Evolutionary conservation across 441 rosid species (phyloP).

Genomic region (Geranium incanum): DNA sequence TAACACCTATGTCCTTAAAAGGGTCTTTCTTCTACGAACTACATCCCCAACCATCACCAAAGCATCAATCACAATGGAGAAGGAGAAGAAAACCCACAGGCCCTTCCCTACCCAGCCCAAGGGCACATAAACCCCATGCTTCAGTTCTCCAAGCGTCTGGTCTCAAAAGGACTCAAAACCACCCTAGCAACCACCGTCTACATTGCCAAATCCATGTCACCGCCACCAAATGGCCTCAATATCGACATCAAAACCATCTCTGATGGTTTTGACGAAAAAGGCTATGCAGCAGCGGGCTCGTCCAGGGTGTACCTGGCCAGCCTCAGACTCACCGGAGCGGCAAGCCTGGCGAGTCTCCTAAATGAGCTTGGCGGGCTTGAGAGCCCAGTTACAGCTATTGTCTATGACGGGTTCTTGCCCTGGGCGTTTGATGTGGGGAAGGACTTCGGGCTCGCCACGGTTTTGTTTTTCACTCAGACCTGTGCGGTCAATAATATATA

Average conservation of each 20-base stretch:
- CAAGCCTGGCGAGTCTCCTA: not conserved
- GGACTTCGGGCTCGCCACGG: not conserved
- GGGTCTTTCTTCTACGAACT: not conserved
- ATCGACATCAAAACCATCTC: not conserved
- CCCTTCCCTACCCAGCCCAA: constrained; percentile 1
- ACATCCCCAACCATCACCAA: not conserved
- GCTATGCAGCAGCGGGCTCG: not conserved
- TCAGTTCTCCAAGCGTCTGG: constrained; percentile 4
- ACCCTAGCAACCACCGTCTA: constrained; percentile 6
- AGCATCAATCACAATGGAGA: not conserved
- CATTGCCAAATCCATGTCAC: not conserved
- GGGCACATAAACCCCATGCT: constrained; percentile 4
- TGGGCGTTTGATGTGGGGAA: not conserved
- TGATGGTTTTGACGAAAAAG: not conserved
- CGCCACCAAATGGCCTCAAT: not conserved
- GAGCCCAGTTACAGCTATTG: not conserved
- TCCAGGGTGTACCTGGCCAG: not conserved
- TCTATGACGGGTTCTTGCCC: constrained; percentile 4
- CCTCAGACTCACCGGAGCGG: not conserved
- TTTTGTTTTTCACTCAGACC: not conserved
- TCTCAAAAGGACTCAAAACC: not conserved
- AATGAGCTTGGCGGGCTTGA: not conserved
- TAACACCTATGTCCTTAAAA: not conserved
- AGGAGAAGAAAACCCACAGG: not conserved
- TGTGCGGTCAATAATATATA: constrained; percentile 2